phyloP scores from a whole-genome alignment of 768 basidiomycete genomes.

The Leucosporidium scottii region DNA sequence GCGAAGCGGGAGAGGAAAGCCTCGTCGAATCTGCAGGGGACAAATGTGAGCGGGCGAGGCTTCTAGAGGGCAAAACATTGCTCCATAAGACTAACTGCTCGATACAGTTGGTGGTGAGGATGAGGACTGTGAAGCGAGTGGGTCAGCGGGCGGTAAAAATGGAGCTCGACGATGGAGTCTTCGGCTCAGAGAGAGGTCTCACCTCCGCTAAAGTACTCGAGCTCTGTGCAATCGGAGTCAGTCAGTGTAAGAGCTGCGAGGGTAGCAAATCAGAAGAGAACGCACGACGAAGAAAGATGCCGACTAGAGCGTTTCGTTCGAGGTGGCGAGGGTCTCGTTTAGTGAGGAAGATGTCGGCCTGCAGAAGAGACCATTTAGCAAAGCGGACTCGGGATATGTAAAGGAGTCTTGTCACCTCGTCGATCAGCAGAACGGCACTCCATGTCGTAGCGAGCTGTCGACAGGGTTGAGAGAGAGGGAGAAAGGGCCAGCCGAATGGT shows the following conservation, averaged over 20 bases:
- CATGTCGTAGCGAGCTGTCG: slow-evolving; percentile 13
- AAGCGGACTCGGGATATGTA: too few relatives aligned
- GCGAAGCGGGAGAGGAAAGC: slow-evolving; percentile 28
- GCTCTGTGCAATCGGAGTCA: background rate
- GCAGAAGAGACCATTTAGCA: too few relatives aligned
- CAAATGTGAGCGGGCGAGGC: too few relatives aligned
- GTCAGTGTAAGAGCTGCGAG: too few relatives aligned
- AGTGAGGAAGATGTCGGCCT: slow-evolving; percentile 14
- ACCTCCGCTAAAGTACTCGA: slow-evolving; percentile 16
- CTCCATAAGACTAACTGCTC: background rate
- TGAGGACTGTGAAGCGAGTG: background rate
- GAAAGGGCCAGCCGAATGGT: background rate
- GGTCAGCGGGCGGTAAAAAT: background rate
- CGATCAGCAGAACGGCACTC: slow-evolving; percentile 18
- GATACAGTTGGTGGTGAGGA: slow-evolving; percentile 28
- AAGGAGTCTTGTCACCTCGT: background rate
- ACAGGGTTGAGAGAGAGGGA: too few relatives aligned
- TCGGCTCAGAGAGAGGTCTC: background rate
- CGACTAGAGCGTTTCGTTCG: slow-evolving; percentile 7
- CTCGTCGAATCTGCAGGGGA: slow-evolving; percentile 14
- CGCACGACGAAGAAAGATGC: slow-evolving; percentile 4
- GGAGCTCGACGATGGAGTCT: too few relatives aligned
- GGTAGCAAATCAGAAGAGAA: too few relatives aligned
- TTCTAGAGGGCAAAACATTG: background rate
- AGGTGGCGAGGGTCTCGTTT: slow-evolving; percentile 3